A percentile compares a stretch with the other conserved stretches of the same genome.
Evolutionary conservation across 1,284 basidiomycete genomes (phyloP).

Genomic region (Vanrija sp.): DNA sequence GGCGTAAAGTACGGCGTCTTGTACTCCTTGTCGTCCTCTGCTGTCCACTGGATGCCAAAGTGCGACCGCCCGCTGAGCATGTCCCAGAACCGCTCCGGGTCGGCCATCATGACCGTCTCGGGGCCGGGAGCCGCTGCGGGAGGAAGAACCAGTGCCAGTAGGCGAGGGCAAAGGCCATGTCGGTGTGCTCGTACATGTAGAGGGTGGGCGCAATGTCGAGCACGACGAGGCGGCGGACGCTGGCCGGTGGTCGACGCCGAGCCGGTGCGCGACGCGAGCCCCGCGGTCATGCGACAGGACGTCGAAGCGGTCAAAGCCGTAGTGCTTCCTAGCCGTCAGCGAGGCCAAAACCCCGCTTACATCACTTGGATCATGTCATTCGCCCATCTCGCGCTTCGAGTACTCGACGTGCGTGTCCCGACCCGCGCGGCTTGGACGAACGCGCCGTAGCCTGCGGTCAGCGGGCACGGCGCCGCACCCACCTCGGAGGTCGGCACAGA

Average conservation of each 20-base stretch:
- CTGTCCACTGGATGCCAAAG: too few species aligned
- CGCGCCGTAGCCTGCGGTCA: slow-evolving; percentile 27
- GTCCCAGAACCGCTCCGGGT: slow-evolving; percentile 26
- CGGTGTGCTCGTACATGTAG: slow-evolving; percentile 44
- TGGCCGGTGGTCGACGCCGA: slow-evolving; percentile 42
- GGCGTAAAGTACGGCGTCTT: too few species aligned
- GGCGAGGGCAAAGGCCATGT: slow-evolving; percentile 36
- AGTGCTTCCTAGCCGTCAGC: slow-evolving; percentile 18
- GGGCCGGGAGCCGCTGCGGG: slow-evolving; percentile 39
- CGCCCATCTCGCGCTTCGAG: slow-evolving; percentile 48
- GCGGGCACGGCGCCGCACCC: slow-evolving; percentile 13
- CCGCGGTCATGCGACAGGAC: slow-evolving; percentile 49
- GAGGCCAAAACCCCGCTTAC: slow-evolving; percentile 14
- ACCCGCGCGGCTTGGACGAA: slow-evolving; percentile 30
- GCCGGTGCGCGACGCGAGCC: slow-evolving; percentile 47
- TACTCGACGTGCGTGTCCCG: slow-evolving; percentile 39
- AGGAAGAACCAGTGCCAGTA: slow-evolving; percentile 51
- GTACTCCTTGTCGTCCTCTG: neutral
- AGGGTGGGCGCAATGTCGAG: slow-evolving; percentile 45
- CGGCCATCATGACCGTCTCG: slow-evolving; percentile 29
- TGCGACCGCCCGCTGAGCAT: slow-evolving; percentile 12
- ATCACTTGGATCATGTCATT: slow-evolving; percentile 45
- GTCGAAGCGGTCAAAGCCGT: slow-evolving; percentile 33
- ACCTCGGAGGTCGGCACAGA: slow-evolving; percentile 45
- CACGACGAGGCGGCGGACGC: slow-evolving; percentile 39